Evolutionary conservation across 805 yeast species (phyloP).

Genomic region (Hyphopichia homilentoma): DNA sequence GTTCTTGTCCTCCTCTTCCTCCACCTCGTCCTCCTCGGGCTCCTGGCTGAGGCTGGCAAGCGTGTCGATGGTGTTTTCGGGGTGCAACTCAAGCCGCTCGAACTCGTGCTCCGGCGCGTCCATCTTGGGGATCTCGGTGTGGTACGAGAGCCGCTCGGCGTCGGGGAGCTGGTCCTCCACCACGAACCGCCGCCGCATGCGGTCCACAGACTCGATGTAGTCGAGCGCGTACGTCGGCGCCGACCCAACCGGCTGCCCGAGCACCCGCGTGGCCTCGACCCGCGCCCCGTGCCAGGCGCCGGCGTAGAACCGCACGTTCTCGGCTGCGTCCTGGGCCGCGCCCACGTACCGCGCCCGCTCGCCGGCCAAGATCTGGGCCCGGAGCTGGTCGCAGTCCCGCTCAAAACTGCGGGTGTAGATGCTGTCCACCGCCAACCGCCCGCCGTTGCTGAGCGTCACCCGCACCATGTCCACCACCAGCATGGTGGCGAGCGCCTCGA

Average conservation of each 20-base stretch:
- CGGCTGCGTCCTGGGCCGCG: slow-evolving; percentile 61
- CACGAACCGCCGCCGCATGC: slow-evolving; percentile 62
- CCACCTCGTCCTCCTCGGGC: slow-evolving; percentile 11
- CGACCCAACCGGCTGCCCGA: slow-evolving; percentile 14
- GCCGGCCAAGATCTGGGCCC: slow-evolving; percentile 31
- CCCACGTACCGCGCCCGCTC: slow-evolving; percentile 52
- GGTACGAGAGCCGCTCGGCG: slow-evolving; percentile 40
- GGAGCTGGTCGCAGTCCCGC: slow-evolving; percentile 32
- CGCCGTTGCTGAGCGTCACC: slow-evolving; percentile 34
- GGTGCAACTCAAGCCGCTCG: slow-evolving; percentile 15
- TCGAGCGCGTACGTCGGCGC: slow-evolving; percentile 50
- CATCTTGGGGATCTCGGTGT: slow-evolving; percentile 34
- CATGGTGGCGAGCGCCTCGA: slow-evolving; percentile 13
- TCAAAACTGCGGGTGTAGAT: slow-evolving; percentile 30
- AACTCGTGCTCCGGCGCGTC: slow-evolving; percentile 10
- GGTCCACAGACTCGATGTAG: slow-evolving; percentile 62
- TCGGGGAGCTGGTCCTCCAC: slow-evolving; percentile 48
- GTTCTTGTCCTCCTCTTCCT: slow-evolving; percentile 59
- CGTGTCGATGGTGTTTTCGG: slow-evolving; percentile 20
- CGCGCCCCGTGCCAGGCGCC: slow-evolving; percentile 47
- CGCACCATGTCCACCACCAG: slow-evolving; percentile 28
- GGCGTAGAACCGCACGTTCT: slow-evolving; percentile 49
- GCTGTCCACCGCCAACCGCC: slow-evolving; percentile 29
- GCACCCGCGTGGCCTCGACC: slow-evolving; percentile 36
- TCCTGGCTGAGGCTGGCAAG: slow-evolving; percentile 17